These are phyloP conservation scores for Cocos nucifera DNA, from an alignment of 176 grass and related monocot genomes.

Conservation along the genomic window DNA sequence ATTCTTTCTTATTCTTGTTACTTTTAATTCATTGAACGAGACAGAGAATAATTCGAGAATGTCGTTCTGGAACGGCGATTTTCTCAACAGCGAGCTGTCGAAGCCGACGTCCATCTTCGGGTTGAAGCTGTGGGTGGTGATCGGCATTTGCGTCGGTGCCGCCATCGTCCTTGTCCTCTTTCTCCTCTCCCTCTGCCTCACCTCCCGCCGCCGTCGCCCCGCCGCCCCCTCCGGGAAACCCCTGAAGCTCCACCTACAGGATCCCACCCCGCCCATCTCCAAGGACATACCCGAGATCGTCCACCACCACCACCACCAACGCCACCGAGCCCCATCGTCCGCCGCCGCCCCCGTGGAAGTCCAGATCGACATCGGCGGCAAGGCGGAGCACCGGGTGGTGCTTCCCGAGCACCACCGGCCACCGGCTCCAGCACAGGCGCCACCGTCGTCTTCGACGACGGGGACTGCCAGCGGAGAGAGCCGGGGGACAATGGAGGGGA, in stretches of 20 bases:
- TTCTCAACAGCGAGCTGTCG: constrained; percentile 45
- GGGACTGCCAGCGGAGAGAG: constrained; percentile 32
- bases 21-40: neutral
- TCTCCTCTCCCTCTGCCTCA: constrained; percentile 40
- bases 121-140: constrained; percentile 55
- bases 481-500: constrained; percentile 7
- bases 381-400: constrained; percentile 31
- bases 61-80: constrained; percentile 35
- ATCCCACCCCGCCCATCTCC: constrained; percentile 27
- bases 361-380: constrained; percentile 40
- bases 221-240: constrained; percentile 10
- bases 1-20: too few relatives aligned
- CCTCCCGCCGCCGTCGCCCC: constrained; percentile 30
- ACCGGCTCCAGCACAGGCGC: constrained; percentile 27
- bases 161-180: constrained; percentile 27
- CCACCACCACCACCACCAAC: constrained; percentile 14
- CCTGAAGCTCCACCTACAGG: constrained; percentile 42
- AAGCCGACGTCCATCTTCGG: constrained; percentile 71
- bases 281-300: constrained; percentile 45
- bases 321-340: constrained; percentile 2
- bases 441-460: constrained; percentile 10
- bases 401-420: constrained; percentile 13
- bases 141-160: constrained; percentile 34
- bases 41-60: constrained; percentile 5
- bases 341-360: constrained; percentile 27